Percentiles rank a stretch among this genome's conserved stretches.
These are phyloP conservation scores for Baorangia bicolor DNA, from an alignment of 768 basidiomycete genomes.

Conservation along the genomic window DNA sequence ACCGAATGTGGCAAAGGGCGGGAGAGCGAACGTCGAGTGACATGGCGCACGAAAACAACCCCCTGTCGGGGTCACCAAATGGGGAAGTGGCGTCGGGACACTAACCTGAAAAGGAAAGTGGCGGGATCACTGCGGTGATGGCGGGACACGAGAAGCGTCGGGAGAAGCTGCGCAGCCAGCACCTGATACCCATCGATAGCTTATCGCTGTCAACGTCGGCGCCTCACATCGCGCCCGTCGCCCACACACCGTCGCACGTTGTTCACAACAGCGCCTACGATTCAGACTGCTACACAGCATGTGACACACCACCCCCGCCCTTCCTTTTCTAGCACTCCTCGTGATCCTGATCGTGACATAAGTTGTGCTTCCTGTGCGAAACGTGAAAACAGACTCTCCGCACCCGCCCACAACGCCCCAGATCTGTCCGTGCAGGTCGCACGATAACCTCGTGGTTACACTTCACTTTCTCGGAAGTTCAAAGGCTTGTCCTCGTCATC, in stretches of 20 bases:
- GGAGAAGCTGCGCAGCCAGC: conserved; percentile 10
- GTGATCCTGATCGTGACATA: too few species aligned
- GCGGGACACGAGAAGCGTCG: conserved; percentile 19
- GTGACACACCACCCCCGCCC: not conserved
- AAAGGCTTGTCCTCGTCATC: not conserved
- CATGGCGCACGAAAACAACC: conserved; percentile 12
- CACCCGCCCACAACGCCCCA: not conserved
- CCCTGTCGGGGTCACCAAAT: conserved; percentile 21
- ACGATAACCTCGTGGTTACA: not conserved
- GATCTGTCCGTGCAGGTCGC: not conserved
- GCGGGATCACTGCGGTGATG: conserved; percentile 25
- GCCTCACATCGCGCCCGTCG: conserved; percentile 1
- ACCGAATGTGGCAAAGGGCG: conserved; percentile 20
- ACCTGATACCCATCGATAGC: conserved; percentile 14
- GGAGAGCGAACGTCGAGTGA: conserved; percentile 27
- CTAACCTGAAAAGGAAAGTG: conserved; percentile 15
- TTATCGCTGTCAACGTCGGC: conserved; percentile 14
- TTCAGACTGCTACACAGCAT: not conserved
- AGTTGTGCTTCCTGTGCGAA: conserved; percentile 6
- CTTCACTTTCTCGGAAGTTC: not conserved
- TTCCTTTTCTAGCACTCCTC: conserved; percentile 5
- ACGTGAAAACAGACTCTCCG: not conserved
- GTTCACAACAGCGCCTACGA: not conserved
- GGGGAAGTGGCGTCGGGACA: conserved; percentile 21
- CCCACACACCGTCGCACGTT: conserved; percentile 18